phyloP scores from a whole-genome alignment of 306 rosid genomes.

The Pterocarpus macrocarpus region DNA sequence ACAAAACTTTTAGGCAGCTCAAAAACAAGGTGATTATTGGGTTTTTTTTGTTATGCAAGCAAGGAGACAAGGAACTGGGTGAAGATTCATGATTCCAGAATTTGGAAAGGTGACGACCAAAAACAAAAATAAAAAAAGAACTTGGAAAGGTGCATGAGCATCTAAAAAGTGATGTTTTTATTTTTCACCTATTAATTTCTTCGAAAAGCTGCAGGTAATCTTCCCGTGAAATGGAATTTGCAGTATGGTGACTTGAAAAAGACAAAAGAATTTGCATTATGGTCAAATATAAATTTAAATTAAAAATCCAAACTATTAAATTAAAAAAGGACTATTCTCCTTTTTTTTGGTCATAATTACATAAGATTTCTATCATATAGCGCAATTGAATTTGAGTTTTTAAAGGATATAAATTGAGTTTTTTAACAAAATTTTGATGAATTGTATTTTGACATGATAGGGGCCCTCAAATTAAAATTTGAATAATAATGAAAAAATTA shows the following conservation, averaged over 20 bases:
- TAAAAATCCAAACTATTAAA: too few species aligned
- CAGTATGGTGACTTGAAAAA: too few species aligned
- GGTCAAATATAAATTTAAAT: too few species aligned
- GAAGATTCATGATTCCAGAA: constrained; percentile 37
- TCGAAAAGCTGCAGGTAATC: background rate
- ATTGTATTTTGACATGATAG: background rate
- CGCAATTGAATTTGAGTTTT: background rate
- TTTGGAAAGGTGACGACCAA: too few species aligned
- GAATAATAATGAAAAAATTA: too few species aligned
- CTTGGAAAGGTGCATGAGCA: constrained; percentile 25
- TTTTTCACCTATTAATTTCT: background rate
- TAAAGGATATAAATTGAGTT: too few species aligned
- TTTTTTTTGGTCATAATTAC: background rate
- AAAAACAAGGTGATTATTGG: background rate
- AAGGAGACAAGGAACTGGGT: constrained; percentile 29
- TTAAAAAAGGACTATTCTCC: background rate
- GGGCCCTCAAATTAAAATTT: background rate
- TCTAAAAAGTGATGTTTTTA: background rate
- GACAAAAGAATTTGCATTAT: too few species aligned
- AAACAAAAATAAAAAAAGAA: too few species aligned
- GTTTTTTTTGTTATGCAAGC: constrained; percentile 16
- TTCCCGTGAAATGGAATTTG: background rate
- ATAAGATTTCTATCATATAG: too few species aligned
- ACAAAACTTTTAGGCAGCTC: constrained; percentile 10
- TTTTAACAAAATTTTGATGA: background rate